Conservation (phyloP, 2,329 filamentous ascomycete genomes). For the Fusarium solani-melongenae region DNA sequence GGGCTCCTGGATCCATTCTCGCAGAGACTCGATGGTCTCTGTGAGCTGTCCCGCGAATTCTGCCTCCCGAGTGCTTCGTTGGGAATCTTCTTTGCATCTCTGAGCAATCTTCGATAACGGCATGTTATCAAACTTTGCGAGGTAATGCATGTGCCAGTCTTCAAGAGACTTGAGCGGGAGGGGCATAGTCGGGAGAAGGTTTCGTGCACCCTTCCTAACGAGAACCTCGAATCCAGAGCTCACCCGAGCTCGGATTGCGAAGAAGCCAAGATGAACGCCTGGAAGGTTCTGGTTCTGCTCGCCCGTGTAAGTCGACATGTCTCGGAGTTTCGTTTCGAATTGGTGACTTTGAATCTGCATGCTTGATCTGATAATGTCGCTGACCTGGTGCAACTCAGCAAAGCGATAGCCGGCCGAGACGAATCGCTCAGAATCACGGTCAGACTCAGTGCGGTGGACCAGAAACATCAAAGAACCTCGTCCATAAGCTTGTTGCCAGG, state of each 20-base stretch:
- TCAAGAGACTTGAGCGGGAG: constrained; percentile 65
- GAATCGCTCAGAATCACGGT: constrained; percentile 71
- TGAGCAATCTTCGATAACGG: constrained; percentile 48
- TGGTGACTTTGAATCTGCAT: constrained; percentile 77
- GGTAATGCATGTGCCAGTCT: constrained; percentile 64
- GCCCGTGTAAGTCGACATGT: constrained; percentile 71
- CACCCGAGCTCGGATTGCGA: constrained; percentile 65
- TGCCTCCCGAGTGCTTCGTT: constrained; percentile 50
- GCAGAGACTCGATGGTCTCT: constrained; percentile 54
- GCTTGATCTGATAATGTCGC: constrained; percentile 73
- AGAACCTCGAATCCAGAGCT: constrained; percentile 72
- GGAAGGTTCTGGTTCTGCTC: constrained; percentile 59
- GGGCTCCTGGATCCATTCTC: constrained; percentile 55
- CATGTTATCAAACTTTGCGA: constrained; percentile 61
- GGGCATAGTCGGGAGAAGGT: constrained; percentile 69
- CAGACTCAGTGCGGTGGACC: constrained; percentile 70
- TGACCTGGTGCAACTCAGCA: constrained; percentile 74
- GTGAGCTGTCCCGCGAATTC: constrained; percentile 60
- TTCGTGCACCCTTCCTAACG: constrained; percentile 65
- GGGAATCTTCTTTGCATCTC: constrained; percentile 50
- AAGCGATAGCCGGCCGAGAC: constrained; percentile 83
- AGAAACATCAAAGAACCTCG: constrained; percentile 86
- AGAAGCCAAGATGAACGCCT: constrained; percentile 68
- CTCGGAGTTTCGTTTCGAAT: constrained; percentile 69
- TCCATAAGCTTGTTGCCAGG: constrained; percentile 59